Percentiles rank a stretch among this genome's conserved stretches.
phyloP scores from a whole-genome alignment of 768 basidiomycete genomes.

The Daedaleopsis sinensis region DNA sequence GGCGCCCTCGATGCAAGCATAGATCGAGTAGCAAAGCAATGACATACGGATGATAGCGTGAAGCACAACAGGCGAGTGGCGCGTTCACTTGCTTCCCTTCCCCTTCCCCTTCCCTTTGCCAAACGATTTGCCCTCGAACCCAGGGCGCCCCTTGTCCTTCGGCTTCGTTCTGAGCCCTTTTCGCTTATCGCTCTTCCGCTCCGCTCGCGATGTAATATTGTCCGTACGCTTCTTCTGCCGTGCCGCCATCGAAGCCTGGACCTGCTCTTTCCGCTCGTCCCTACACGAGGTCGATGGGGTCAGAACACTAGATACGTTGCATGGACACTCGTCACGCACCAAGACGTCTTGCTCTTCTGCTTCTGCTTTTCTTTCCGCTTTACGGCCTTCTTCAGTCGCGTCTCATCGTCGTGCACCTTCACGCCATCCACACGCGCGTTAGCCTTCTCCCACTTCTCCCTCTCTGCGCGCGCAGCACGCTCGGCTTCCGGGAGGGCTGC shows the following conservation, averaged over 20 bases:
- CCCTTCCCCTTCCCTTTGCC: slow-evolving; percentile 48
- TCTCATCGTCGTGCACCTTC: slow-evolving; percentile 89
- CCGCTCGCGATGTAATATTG: slow-evolving; percentile 86
- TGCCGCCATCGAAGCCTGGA: slow-evolving; percentile 74
- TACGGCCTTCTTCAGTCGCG: slow-evolving; percentile 84
- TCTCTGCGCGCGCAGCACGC: slow-evolving; percentile 76
- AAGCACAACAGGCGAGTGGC: not conserved
- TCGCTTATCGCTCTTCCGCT: slow-evolving; percentile 65
- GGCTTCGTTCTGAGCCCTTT: slow-evolving; percentile 55
- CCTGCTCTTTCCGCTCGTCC: slow-evolving; percentile 84
- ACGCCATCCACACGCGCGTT: slow-evolving; percentile 85
- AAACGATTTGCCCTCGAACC: slow-evolving; percentile 86
- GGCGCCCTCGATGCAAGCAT: too few relatives aligned
- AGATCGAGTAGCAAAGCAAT: not conserved
- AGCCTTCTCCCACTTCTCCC: slow-evolving; percentile 90
- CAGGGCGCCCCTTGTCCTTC: slow-evolving; percentile 71
- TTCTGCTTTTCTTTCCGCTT: slow-evolving; percentile 95
- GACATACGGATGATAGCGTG: not conserved
- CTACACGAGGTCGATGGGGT: slow-evolving; percentile 42
- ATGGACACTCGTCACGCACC: slow-evolving; percentile 54
- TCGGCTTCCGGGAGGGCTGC: slow-evolving; percentile 81
- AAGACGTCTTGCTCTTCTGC: slow-evolving; percentile 77
- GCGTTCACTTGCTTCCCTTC: slow-evolving; percentile 24
- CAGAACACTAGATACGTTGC: not conserved
- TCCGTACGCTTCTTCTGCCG: slow-evolving; percentile 90